Evolutionary conservation across 1,139 yeast species (phyloP).

Genomic region (Taphrina deformans): DNA sequence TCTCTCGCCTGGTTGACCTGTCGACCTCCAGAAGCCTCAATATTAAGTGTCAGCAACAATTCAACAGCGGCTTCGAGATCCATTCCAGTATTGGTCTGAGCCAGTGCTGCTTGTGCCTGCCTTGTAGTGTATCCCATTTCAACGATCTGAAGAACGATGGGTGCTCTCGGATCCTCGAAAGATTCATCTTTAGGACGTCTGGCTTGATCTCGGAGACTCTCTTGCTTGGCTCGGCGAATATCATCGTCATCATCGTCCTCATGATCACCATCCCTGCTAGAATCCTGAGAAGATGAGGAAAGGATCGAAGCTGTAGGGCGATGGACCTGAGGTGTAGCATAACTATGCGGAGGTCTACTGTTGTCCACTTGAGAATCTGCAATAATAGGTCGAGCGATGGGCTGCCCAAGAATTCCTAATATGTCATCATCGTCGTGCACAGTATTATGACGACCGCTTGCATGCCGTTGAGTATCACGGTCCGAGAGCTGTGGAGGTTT

Average conservation of each 20-base stretch:
- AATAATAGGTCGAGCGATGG: neutral
- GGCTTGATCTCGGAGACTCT: slow-evolving; percentile 5
- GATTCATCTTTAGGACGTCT: neutral
- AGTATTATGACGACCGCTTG: neutral
- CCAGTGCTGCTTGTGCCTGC: slow-evolving; percentile 62
- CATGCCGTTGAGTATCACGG: neutral
- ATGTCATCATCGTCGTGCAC: slow-evolving; percentile 13
- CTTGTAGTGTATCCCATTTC: slow-evolving; percentile 77
- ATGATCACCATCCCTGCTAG: too few relatives aligned
- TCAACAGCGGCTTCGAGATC: slow-evolving; percentile 69
- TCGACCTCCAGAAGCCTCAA: neutral
- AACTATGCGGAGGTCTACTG: neutral
- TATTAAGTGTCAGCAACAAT: slow-evolving; percentile 40
- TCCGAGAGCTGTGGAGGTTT: neutral
- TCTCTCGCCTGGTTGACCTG: neutral
- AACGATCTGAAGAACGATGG: slow-evolving; percentile 64
- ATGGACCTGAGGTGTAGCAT: neutral
- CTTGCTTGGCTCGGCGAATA: slow-evolving; percentile 27
- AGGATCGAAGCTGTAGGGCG: neutral
- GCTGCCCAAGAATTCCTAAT: slow-evolving; percentile 25
- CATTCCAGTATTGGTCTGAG: slow-evolving; percentile 54
- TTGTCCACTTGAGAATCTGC: neutral
- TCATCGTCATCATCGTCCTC: slow-evolving; percentile 14
- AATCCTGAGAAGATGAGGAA: neutral
- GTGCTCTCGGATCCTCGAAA: slow-evolving; percentile 35